Percentiles rank a stretch among this genome's conserved stretches.
Conservation (phyloP, 2,329 filamentous ascomycete genomes). For the Corinectria fuckeliana region DNA sequence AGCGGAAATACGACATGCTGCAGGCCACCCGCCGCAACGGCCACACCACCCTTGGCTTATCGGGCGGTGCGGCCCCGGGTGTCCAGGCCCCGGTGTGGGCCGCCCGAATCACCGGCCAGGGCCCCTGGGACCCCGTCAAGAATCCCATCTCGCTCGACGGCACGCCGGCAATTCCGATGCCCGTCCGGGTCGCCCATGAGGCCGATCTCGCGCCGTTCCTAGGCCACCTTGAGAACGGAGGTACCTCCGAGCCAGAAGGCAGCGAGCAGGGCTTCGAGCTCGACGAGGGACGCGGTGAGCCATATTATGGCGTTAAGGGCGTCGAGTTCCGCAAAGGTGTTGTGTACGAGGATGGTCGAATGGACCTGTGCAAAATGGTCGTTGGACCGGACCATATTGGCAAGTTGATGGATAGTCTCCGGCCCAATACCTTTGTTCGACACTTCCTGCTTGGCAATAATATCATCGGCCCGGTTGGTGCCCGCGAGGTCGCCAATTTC, state of each 20-base stretch:
- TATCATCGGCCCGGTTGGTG: constrained; percentile 57
- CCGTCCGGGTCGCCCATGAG: constrained; percentile 40
- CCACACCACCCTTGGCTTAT: constrained; percentile 35
- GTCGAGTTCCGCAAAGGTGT: constrained; percentile 48
- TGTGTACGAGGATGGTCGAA: constrained; percentile 58
- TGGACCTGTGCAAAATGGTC: constrained; percentile 63
- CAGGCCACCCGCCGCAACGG: constrained; percentile 43
- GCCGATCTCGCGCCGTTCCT: constrained; percentile 45
- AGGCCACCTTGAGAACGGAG: constrained; percentile 40
- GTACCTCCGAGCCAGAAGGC: constrained; percentile 38
- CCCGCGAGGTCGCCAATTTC: constrained; percentile 53
- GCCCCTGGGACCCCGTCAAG: constrained; percentile 42
- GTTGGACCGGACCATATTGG: constrained; percentile 59
- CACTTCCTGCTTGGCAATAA: constrained; percentile 63
- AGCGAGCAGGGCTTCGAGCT: constrained; percentile 38
- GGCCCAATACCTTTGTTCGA: constrained; percentile 53
- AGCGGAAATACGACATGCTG: constrained; percentile 45
- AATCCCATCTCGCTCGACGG: constrained; percentile 42
- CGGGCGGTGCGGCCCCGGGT: constrained; percentile 41
- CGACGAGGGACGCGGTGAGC: constrained; percentile 46
- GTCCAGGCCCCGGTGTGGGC: constrained; percentile 44
- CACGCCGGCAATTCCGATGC: constrained; percentile 43
- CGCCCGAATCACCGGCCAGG: constrained; percentile 43
- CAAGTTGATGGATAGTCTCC: constrained; percentile 56
- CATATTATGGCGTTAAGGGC: constrained; percentile 44